Conservation (phyloP, 1,139 yeast genomes). For the Zhuliangozyma blackwelliae region DNA sequence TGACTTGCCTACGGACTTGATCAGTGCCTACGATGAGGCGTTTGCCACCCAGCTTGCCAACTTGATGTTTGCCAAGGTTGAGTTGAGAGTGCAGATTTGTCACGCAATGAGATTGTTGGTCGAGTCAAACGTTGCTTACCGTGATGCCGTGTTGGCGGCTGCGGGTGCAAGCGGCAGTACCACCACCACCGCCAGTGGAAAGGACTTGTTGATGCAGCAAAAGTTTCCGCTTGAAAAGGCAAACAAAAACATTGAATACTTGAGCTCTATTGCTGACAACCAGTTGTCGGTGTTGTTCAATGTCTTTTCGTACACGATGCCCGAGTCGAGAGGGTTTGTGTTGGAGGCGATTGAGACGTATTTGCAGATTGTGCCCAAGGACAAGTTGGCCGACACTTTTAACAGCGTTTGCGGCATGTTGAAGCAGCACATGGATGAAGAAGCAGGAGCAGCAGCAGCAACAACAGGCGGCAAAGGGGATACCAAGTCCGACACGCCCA, state of each 20-base stretch:
- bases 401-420: constrained; percentile 79
- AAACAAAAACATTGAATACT: constrained; percentile 51
- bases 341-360: constrained; percentile 83
- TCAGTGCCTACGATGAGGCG: constrained; percentile 57
- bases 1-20: constrained; percentile 77
- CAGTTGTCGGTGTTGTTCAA: constrained; percentile 84
- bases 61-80: constrained; percentile 68
- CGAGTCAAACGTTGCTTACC: constrained; percentile 66
- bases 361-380: constrained; percentile 62
- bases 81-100: constrained; percentile 73
- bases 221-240: constrained; percentile 59
- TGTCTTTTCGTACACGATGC: constrained; percentile 80
- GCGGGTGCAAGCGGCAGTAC: too few species aligned
- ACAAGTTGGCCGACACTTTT: constrained; percentile 70
- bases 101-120: constrained; percentile 75
- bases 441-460: constrained; percentile 18
- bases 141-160: constrained; percentile 49
- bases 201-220: constrained; percentile 56
- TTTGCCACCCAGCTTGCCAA: constrained; percentile 80
- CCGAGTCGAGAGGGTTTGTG: constrained; percentile 79
- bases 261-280: constrained; percentile 66
- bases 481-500: constrained; percentile 32
- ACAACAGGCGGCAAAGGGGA: constrained; percentile 7
- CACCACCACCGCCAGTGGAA: constrained; percentile 11
- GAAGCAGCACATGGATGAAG: constrained; percentile 71